Evolutionary conservation across 768 basidiomycete genomes (phyloP).

Genomic region (Ramaria sp.): DNA sequence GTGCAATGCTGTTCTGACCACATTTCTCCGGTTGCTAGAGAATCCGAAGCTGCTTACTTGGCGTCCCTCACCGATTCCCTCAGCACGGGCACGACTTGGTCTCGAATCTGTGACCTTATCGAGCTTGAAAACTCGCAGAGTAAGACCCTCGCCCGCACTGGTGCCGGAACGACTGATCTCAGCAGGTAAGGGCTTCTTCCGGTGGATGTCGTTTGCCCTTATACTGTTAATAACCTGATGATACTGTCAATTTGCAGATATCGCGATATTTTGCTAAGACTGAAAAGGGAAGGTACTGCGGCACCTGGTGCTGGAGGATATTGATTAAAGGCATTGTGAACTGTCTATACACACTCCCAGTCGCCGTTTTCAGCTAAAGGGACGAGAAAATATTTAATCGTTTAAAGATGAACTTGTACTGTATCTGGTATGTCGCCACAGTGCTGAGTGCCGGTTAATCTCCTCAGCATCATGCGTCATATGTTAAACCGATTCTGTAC

Average conservation of each 20-base stretch:
- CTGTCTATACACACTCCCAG: neutral
- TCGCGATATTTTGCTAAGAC: conserved; percentile 69
- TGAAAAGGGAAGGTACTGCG: conserved; percentile 82
- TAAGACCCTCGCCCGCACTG: conserved; percentile 85
- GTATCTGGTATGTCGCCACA: too few species aligned
- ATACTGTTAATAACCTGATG: neutral
- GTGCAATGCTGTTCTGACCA: neutral
- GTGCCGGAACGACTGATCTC: conserved; percentile 82
- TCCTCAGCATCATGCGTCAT: too few species aligned
- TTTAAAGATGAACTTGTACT: too few species aligned
- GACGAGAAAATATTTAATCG: too few species aligned
- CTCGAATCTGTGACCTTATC: conserved; percentile 76
- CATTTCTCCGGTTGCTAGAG: conserved; percentile 34
- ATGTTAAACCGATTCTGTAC: too few species aligned
- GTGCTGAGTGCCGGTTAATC: too few species aligned
- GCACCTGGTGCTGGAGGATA: conserved; percentile 94
- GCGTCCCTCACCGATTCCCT: conserved; percentile 62
- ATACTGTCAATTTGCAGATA: neutral
- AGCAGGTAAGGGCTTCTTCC: conserved; percentile 21
- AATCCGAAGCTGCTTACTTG: conserved; percentile 76
- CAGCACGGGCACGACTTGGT: conserved; percentile 89
- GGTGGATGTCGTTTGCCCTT: neutral
- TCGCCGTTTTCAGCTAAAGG: too few species aligned
- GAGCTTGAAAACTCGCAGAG: conserved; percentile 95
- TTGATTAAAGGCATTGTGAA: conserved; percentile 22